Conservation (phyloP, 169 alveolate genomes). For the Babesia caballi region DNA sequence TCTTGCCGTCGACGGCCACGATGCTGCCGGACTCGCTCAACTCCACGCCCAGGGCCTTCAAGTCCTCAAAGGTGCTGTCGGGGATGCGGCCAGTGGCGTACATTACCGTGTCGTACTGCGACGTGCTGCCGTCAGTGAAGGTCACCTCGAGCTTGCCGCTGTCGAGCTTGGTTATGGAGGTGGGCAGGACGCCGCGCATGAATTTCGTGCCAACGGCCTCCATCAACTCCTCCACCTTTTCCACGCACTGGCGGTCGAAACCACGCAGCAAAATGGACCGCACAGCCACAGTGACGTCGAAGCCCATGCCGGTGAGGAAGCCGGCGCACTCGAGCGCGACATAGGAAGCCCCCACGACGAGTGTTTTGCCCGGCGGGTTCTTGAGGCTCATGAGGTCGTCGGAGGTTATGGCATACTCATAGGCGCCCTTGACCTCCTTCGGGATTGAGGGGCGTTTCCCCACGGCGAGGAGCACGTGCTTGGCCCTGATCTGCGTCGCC, state of each 20-base stretch:
- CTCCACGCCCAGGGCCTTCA: conserved; percentile 39
- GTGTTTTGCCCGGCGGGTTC: conserved; percentile 90
- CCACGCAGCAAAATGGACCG: conserved; percentile 94
- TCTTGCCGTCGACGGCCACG: conserved; percentile 84
- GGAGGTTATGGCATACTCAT: conserved; percentile 90
- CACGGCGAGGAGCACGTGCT: conserved; percentile 88
- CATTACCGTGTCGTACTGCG: conserved; percentile 91
- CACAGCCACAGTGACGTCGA: conserved; percentile 86
- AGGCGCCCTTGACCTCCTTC: conserved; percentile 87
- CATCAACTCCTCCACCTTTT: conserved; percentile 84
- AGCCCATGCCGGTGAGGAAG: conserved; percentile 90
- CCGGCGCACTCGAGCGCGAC: conserved; percentile 99
- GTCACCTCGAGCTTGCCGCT: conserved; percentile 70
- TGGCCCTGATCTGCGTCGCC: conserved; percentile 77
- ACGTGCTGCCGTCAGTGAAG: conserved; percentile 77
- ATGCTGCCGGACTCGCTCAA: conserved; percentile 81
- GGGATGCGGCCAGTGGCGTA: conserved; percentile 97
- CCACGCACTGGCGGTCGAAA: conserved; percentile 93
- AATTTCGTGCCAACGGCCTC: conserved; percentile 88
- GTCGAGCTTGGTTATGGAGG: conserved; percentile 77
- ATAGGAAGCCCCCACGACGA: conserved; percentile 96
- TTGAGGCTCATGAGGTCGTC: conserved; percentile 92
- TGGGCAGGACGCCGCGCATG: conserved; percentile 85
- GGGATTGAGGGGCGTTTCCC: conserved; percentile 94
- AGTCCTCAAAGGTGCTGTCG: conserved; percentile 77